Percentiles rank a stretch among this genome's conserved stretches.
phyloP scores from a whole-genome alignment of 768 basidiomycete genomes.

The Rhizopogon sp. region DNA sequence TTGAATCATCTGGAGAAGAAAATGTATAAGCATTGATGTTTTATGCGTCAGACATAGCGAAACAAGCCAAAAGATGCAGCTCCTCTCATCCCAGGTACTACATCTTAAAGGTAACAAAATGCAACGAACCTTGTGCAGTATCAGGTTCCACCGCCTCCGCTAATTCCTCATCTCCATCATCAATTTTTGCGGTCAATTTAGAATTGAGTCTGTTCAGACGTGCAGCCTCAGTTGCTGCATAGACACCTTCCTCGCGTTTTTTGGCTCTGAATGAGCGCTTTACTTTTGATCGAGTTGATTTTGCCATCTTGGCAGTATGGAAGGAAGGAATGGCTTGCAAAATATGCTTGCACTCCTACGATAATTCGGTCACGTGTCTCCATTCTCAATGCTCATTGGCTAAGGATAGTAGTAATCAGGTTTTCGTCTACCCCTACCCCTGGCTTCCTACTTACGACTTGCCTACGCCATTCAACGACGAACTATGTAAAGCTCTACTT shows the following conservation, averaged over 20 bases:
- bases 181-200: constrained; percentile 51
- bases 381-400: no score
- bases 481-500: no score
- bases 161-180: constrained; percentile 26
- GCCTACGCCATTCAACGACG: no score
- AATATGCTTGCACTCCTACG: no score
- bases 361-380: no score
- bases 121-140: constrained; percentile 55
- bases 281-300: constrained; percentile 77
- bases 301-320: constrained; percentile 52
- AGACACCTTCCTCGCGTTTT: constrained; percentile 71
- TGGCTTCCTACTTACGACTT: no score
- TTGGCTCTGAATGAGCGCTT: constrained; percentile 75
- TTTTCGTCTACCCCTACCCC: no score
- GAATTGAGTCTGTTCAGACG: constrained; percentile 67
- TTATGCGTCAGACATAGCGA: not conserved
- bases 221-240: constrained; percentile 73
- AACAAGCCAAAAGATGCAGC: not conserved
- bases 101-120: constrained; percentile 10
- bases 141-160: constrained; percentile 23
- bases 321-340: not conserved
- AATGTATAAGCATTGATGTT: not conserved
- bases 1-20: constrained; percentile 13
- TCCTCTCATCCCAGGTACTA: not conserved
- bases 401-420: no score